These are phyloP conservation scores for Kwoniella dejecticola DNA, from an alignment of 768 basidiomycete species.

Conservation along the genomic window DNA sequence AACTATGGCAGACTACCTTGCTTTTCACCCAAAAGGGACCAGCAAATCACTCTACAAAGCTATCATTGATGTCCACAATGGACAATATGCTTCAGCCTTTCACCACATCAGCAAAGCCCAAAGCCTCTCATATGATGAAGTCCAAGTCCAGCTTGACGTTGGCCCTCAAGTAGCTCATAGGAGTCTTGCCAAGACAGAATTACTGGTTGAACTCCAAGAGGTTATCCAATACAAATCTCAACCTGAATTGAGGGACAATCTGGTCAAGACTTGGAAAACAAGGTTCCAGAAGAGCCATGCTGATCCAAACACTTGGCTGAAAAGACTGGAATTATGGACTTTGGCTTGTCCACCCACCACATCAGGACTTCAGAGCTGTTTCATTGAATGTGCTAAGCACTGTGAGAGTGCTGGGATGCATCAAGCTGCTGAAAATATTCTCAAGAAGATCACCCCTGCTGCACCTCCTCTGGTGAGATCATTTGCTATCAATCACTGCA, in stretches of 20 bases:
- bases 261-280: conserved; percentile 41
- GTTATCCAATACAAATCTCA: conserved; percentile 52
- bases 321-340: conserved; percentile 48
- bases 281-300: conserved; percentile 49
- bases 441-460: conserved; percentile 34
- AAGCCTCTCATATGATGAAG: conserved; percentile 50
- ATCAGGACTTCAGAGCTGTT: conserved; percentile 41
- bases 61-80: conserved; percentile 51
- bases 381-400: conserved; percentile 50
- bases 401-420: conserved; percentile 45
- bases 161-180: conserved; percentile 46
- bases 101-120: conserved; percentile 53
- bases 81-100: conserved; percentile 44
- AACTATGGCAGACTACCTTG: conserved; percentile 50
- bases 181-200: conserved; percentile 50
- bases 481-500: neutral
- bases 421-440: conserved; percentile 38
- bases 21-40: conserved; percentile 52
- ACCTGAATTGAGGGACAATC: conserved; percentile 42
- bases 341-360: conserved; percentile 45
- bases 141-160: conserved; percentile 35
- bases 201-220: conserved; percentile 52
- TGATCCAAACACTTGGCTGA: conserved; percentile 50
- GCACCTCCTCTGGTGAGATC: conserved; percentile 34
- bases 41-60: conserved; percentile 55